A percentile compares a stretch with the other conserved stretches of the same genome.
Conservation (phyloP, 805 yeast species). For the Suhomyces vadensis region DNA sequence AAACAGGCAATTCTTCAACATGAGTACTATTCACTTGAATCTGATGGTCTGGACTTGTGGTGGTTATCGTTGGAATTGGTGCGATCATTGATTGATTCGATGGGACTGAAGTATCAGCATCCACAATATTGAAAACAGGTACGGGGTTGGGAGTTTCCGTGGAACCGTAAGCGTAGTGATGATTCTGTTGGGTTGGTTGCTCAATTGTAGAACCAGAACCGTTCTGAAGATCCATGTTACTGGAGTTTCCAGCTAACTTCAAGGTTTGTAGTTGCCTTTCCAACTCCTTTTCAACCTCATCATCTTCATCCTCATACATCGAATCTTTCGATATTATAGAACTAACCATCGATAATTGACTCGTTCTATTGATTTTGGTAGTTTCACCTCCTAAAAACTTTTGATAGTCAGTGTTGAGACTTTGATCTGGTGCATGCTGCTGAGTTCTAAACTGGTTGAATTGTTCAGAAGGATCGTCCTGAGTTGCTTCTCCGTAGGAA, state of each 20-base stretch:
- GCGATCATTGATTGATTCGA: background rate
- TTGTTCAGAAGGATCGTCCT: conserved; percentile 12
- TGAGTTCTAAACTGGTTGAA: conserved; percentile 18
- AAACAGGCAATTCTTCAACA: background rate
- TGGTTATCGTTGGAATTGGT: conserved; percentile 2
- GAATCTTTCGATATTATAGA: conserved; percentile 42
- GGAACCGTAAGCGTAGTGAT: background rate
- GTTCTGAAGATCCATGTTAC: background rate
- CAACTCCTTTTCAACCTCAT: conserved; percentile 38
- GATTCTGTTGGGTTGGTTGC: too few relatives aligned
- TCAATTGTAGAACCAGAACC: background rate
- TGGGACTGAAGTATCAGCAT: conserved; percentile 5
- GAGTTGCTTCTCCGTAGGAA: conserved; percentile 10
- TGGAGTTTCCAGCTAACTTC: conserved; percentile 21
- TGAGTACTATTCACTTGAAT: background rate
- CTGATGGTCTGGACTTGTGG: background rate
- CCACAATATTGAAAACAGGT: conserved; percentile 10
- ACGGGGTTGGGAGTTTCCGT: conserved; percentile 5
- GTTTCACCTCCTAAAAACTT: conserved; percentile 20
- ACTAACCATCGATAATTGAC: conserved; percentile 43
- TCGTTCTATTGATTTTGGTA: conserved; percentile 19
- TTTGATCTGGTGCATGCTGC: conserved; percentile 12
- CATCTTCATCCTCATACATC: conserved; percentile 29
- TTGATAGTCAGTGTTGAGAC: conserved; percentile 29
- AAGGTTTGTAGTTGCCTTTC: conserved; percentile 39